phyloP scores from a whole-genome alignment of 176 grass and related monocot genomes.

The Juncus effusus region DNA sequence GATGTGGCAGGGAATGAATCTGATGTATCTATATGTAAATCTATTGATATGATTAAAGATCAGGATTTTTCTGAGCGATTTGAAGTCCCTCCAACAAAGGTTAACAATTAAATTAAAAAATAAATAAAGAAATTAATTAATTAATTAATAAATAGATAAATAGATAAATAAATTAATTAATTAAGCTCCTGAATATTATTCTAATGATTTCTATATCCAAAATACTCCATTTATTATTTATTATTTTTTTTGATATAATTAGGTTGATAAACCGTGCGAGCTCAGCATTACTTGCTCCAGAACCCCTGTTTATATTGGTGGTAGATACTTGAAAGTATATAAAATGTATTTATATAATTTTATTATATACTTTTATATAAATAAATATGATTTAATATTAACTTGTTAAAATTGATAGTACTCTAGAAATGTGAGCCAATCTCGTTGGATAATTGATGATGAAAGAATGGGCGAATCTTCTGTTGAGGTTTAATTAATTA shows the following conservation, averaged over 20 bases:
- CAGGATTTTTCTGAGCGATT: constrained; percentile 53
- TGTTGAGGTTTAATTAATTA: constrained; percentile 51
- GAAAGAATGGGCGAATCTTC: constrained; percentile 99
- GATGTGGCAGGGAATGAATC: constrained; percentile 51
- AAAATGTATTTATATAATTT: constrained; percentile 22
- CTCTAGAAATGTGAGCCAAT: constrained; percentile 96
- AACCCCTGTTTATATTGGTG: constrained; percentile 71
- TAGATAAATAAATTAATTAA: constrained; percentile 49
- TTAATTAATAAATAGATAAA: no score
- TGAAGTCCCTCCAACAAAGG: constrained; percentile 65
- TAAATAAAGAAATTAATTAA: no score
- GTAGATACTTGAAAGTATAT: constrained; percentile 89
- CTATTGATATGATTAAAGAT: constrained; percentile 66
- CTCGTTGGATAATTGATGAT: constrained; percentile 97
- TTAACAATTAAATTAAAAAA: constrained; percentile 22
- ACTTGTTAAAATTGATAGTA: constrained; percentile 40
- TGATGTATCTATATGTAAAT: constrained; percentile 45
- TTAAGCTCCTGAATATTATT: constrained; percentile 4
- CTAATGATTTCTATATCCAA: constrained; percentile 6
- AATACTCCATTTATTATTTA: constrained; percentile 12
- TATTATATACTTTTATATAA: not conserved
- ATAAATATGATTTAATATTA: constrained; percentile 9
- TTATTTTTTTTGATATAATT: constrained; percentile 10
- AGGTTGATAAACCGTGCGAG: constrained; percentile 58
- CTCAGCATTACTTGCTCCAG: constrained; percentile 60